Base-by-base conservation (phyloP, 2,329 filamentous ascomycete species). In the Alternaria arbusti region DNA sequence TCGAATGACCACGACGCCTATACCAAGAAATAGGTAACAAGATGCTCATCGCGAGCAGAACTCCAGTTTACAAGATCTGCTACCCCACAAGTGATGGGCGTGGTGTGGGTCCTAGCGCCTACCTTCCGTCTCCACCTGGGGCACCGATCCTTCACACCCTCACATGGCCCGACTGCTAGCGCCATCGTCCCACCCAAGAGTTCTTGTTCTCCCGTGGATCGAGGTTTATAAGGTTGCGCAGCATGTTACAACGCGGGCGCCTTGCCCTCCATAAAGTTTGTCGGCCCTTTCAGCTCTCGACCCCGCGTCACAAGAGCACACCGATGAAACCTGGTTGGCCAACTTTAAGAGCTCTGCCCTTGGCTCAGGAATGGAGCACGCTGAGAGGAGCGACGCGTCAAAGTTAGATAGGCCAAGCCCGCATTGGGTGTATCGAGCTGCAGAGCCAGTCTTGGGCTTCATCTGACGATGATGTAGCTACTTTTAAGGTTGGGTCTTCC, bases 251-350 rank as follows among this genome's bases (percentile, higher is more conserved):
- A 54, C 47, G 28, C 43, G 23, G 43, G 54, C 26, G 12, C 40
- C 22, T 28, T 59, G 43, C 26, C 52, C 20, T 54, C 40, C 20
- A 44, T 22, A 45, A 59, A 49, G 28, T 44, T 30, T 59, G 62
- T 51, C 55, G 55, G 63, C 51, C 51, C 49, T 57, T 46, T 44
- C 47, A 62, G 59, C 54, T 59, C 23, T 44, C 52, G 47, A 59
- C 68, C 68, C 66, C 66, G 68, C 68, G 67, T 72, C 68, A 70
- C 66, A 69, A 66, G 69, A 65, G 46, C 64, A 65, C 20, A 46
- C 50, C 40, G 60, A 61, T 61, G 58, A 45, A 65, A 59, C 23
- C 36, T 56, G 58, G 57, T 63, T 67, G 66, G 66, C 58, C 57
- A 64, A 66, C 60, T 58, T 58, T 60, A 54, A 68, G n/a, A 60